Evolutionary conservation across 164 flowering plant genomes (phyloP).

Genomic region (Echeveria elegans): DNA sequence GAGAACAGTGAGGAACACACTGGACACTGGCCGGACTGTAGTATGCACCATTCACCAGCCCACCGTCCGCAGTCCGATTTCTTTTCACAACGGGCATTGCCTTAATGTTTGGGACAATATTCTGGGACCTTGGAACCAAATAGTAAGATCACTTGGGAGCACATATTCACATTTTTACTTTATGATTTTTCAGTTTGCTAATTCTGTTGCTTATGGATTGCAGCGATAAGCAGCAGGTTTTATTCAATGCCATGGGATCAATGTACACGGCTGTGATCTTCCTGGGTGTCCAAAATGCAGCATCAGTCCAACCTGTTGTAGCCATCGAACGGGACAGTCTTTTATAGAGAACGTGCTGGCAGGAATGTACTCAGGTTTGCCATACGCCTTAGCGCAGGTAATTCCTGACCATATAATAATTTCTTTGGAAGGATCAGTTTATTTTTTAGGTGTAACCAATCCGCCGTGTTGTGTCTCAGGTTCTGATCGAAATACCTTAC

Average conservation of each 20-base stretch:
- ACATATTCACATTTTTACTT: neutral
- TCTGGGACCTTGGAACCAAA: slow-evolving; percentile 34
- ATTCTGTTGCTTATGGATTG: neutral
- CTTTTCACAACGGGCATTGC: slow-evolving; percentile 26
- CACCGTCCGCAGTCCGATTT: slow-evolving; percentile 27
- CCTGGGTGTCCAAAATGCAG: slow-evolving; percentile 29
- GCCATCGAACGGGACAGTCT: slow-evolving; percentile 36
- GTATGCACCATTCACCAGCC: slow-evolving; percentile 52
- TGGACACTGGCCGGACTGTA: slow-evolving; percentile 26
- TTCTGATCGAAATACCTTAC: slow-evolving; percentile 34
- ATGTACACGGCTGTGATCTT: too few relatives aligned
- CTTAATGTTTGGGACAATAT: slow-evolving; percentile 31
- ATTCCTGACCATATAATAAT: neutral
- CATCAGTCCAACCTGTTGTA: slow-evolving; percentile 30
- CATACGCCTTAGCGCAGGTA: slow-evolving; percentile 40
- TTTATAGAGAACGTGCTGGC: slow-evolving; percentile 39
- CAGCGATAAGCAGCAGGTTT: slow-evolving; percentile 27
- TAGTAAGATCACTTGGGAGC: slow-evolving; percentile 14
- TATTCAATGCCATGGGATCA: slow-evolving; percentile 37
- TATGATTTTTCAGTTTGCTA: neutral
- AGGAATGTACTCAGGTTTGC: slow-evolving; percentile 39
- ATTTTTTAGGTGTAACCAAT: neutral
- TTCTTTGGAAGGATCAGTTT: neutral
- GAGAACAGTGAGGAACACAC: slow-evolving; percentile 33
- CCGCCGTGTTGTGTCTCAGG: slow-evolving; percentile 16